Evolutionary conservation across 2,329 filamentous ascomycete genomes (phyloP).

Genomic region (Botrytis squamosa): DNA sequence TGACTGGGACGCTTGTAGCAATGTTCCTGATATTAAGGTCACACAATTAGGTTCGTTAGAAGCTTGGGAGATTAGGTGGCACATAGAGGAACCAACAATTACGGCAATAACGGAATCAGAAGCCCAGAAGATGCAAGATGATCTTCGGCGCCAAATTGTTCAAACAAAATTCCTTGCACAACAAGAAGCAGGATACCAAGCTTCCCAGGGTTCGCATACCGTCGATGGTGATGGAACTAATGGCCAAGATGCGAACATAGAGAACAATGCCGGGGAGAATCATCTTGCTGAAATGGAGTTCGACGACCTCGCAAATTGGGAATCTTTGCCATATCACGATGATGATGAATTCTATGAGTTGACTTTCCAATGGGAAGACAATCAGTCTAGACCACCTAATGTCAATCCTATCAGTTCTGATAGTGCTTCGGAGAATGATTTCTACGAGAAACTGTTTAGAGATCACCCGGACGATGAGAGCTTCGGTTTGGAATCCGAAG

Average conservation of each 20-base stretch:
- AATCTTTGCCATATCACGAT: neutral
- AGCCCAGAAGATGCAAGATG: neutral
- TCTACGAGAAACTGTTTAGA: neutral
- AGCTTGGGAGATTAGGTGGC: neutral
- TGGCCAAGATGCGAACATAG: fast-evolving
- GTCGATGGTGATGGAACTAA: neutral
- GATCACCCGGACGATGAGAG: neutral
- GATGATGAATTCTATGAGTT: neutral
- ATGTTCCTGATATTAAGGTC: neutral
- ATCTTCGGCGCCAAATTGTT: neutral
- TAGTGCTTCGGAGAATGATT: neutral
- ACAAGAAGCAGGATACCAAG: neutral
- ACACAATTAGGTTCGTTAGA: neutral
- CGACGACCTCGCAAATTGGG: neutral
- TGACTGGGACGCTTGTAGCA: neutral
- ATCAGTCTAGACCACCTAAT: neutral
- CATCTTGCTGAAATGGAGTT: neutral
- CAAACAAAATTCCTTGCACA: neutral
- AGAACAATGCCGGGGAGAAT: neutral
- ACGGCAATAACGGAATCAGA: neutral
- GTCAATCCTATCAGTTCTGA: neutral
- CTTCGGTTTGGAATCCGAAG: neutral
- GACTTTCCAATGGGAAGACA: neutral
- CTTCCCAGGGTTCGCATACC: neutral
- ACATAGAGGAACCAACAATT: neutral